Conservation (phyloP, 495 filamentous ascomycete genomes). For the Neurospora pannonica region DNA sequence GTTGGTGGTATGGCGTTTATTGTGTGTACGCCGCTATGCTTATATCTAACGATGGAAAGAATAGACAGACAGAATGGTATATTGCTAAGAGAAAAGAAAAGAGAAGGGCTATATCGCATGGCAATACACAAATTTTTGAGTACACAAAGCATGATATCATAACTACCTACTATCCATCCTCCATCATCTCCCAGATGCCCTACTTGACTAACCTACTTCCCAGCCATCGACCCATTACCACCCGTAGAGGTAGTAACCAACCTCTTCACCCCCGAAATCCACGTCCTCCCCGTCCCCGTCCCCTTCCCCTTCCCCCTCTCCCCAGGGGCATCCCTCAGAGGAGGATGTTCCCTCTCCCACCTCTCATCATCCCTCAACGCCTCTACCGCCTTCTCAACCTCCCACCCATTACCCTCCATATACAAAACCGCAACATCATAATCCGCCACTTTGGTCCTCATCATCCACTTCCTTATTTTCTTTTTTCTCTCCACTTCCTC, state of each 20-base stretch:
- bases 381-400: constrained; percentile 50
- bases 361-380: constrained; percentile 55
- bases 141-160: neutral
- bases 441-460: constrained; percentile 59
- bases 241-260: neutral
- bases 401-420: constrained; percentile 53
- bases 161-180: neutral
- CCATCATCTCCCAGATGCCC: neutral
- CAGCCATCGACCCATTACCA: neutral
- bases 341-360: constrained; percentile 64
- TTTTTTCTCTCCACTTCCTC: constrained; percentile 56
- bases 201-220: neutral
- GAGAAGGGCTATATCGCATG: neutral
- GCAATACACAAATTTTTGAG: neutral
- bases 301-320: neutral
- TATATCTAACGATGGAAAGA: neutral
- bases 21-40: neutral
- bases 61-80: neutral
- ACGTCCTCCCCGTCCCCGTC: constrained; percentile 18
- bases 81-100: neutral
- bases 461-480: constrained; percentile 62
- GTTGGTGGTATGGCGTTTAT: neutral
- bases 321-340: too few relatives aligned
- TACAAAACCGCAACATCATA: constrained; percentile 67
- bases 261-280: neutral